Base-by-base conservation (phyloP, 2,329 filamentous ascomycete species). In the Ophiostoma ulmi region DNA sequence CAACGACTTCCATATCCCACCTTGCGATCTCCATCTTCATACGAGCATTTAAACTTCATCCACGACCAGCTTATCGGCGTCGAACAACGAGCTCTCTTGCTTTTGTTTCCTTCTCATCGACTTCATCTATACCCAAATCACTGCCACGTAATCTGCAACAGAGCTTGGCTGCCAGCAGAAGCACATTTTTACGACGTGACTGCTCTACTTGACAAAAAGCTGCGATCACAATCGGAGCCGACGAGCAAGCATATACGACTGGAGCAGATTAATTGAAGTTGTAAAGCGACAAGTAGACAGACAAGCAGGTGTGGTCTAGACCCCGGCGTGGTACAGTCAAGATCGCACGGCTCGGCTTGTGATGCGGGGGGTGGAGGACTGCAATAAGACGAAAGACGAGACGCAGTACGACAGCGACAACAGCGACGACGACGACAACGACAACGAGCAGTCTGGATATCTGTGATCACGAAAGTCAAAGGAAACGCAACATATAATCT, bases 351-450 rank as follows among this genome's bases (percentile, higher is more conserved):
- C 78, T 76, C 79, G 44, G 68, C 74, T 79, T 81, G 81, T 80
- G 80, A 83, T 83, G 82, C 77, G 80, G 82, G 81, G 79, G 78
- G 79, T 78, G 79, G 80, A 78, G 77, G 78, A 79, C 76, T 75
- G 36, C 39, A 13, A n/a, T 3, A 17, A 41, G 26, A 14, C 39
- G 36, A 48, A 41, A 39, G 39, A 31, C 35, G 20, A 38, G 64
- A 48, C 22, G n/a, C n/a, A 17, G 36, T 22, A 26, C 31, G 31
- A 36, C 31, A 22, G 58, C 35, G 61, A 38, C 61, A 14, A 36
- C 17, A 36, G 31, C 35, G 10, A n/a, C 35, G 7, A 36, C 31
- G 35, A n/a, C 31, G 61, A 64, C 17, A 31, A n/a, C 31, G 61
- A 64, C 17, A 31, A 36, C 58, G 31, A 36, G 22, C 58, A 36